These are phyloP conservation scores for Xylaria acuta DNA, from an alignment of 495 filamentous ascomycete species.

Conservation along the genomic window DNA sequence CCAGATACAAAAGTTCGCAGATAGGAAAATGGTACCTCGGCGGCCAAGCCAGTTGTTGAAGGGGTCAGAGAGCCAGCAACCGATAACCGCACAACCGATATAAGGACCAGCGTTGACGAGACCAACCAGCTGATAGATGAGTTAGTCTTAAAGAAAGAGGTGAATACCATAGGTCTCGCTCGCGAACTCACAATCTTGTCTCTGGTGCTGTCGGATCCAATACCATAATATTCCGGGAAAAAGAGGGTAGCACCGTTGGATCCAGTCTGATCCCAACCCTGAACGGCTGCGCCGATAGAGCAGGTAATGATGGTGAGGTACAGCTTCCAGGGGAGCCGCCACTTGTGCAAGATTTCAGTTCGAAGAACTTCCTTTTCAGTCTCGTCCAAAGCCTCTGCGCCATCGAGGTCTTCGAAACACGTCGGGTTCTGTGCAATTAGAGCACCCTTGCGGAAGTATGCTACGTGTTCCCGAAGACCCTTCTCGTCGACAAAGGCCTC, in stretches of 20 bases:
- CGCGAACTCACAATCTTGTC: conserved; percentile 52
- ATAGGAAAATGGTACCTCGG: conserved; percentile 70
- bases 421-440: conserved; percentile 68
- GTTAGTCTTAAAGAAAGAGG: conserved; percentile 1
- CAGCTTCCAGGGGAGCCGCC: conserved; percentile 67
- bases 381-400: conserved; percentile 58
- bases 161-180: conserved; percentile 30
- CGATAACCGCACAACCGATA: conserved; percentile 56
- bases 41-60: conserved; percentile 71
- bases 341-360: conserved; percentile 66
- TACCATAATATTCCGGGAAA: conserved; percentile 59
- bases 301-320: conserved; percentile 70
- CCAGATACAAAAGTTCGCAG: conserved; percentile 68
- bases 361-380: conserved; percentile 60
- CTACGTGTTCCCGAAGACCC: conserved; percentile 55
- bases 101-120: conserved; percentile 61
- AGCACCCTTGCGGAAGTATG: conserved; percentile 65
- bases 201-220: conserved; percentile 51
- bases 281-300: conserved; percentile 77
- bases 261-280: conserved; percentile 78
- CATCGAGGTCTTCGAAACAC: conserved; percentile 57
- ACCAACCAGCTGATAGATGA: conserved; percentile 45
- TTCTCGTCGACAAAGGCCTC: conserved; percentile 60
- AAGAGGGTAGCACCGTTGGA: conserved; percentile 77
- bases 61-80: conserved; percentile 75